A percentile compares a stretch with the other conserved stretches of the same genome.
Conservation (phyloP, 1,284 basidiomycete species). For the Ganoderma multipileum region DNA sequence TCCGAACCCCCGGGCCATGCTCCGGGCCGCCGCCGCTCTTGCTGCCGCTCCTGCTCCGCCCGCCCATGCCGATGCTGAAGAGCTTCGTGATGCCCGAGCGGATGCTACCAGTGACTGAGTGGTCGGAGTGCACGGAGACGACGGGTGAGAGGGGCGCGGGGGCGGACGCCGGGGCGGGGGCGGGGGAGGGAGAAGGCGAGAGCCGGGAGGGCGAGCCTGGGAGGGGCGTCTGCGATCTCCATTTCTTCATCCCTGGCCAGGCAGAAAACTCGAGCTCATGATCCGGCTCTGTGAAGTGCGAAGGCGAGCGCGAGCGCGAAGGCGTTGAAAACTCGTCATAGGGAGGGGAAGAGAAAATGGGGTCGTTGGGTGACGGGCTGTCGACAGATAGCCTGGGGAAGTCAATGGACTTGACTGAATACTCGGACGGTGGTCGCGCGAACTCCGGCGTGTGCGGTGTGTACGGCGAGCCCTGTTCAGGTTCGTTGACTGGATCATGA, state of each 20-base stretch:
- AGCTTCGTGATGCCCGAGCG: conserved; percentile 26
- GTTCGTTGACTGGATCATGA: neutral
- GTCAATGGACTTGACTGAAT: neutral
- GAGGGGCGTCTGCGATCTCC: neutral
- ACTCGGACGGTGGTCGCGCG: neutral
- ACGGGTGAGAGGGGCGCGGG: conserved; percentile 12
- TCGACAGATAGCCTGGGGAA: neutral
- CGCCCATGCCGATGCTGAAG: conserved; percentile 13
- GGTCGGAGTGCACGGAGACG: conserved; percentile 8
- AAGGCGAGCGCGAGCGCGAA: neutral
- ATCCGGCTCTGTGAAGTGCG: neutral
- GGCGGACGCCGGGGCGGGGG: neutral
- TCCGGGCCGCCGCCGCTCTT: neutral
- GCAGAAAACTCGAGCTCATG: neutral
- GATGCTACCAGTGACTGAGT: conserved; percentile 2
- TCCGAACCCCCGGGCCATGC: conserved; percentile 10
- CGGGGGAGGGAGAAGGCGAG: neutral
- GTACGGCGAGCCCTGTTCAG: neutral
- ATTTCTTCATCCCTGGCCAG: neutral
- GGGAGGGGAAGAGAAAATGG: neutral
- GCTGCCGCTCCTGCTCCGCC: neutral
- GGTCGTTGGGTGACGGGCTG: neutral
- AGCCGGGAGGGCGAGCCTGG: neutral
- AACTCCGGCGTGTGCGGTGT: conserved; percentile 7
- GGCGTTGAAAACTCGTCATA: neutral